phyloP scores from a whole-genome alignment of 2,329 filamentous ascomycete species.

The Massarina eburnea region DNA sequence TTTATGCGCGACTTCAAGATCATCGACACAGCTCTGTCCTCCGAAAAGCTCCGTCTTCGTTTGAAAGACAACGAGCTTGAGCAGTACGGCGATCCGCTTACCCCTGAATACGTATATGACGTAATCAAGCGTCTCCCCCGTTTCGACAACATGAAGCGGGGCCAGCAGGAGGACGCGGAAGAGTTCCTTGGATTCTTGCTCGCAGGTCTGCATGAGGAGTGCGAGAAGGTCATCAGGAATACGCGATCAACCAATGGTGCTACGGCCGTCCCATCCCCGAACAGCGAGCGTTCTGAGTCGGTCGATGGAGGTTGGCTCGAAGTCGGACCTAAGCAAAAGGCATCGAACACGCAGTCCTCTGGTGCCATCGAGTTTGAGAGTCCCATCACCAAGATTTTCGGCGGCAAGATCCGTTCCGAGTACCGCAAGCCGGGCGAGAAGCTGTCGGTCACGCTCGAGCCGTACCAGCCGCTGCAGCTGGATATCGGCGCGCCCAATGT shows the following conservation, averaged over 20 bases:
- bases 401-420: constrained; percentile 86
- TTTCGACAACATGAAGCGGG: constrained; percentile 92
- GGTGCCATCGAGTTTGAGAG: constrained; percentile 72
- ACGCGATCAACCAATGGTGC: constrained; percentile 37
- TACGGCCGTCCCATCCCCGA: constrained; percentile 44
- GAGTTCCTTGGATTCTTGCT: constrained; percentile 94
- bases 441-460: constrained; percentile 87
- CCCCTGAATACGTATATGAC: constrained; percentile 92
- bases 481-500: constrained; percentile 89
- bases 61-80: constrained; percentile 84
- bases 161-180: constrained; percentile 96
- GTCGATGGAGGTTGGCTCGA: constrained; percentile 81
- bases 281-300: constrained; percentile 48
- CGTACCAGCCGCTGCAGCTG: constrained; percentile 90
- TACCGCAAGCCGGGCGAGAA: constrained; percentile 84
- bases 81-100: constrained; percentile 87
- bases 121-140: constrained; percentile 83
- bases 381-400: constrained; percentile 92
- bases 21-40: constrained; percentile 74
- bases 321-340: constrained; percentile 87
- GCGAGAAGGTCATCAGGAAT: constrained; percentile 71
- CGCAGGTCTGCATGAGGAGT: constrained; percentile 92
- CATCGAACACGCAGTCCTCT: constrained; percentile 82
- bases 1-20: constrained; percentile 91
- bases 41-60: constrained; percentile 70